These are phyloP conservation scores for Pseudogymnoascus sp. DNA, from an alignment of 2,329 filamentous ascomycete species.

Conservation along the genomic window DNA sequence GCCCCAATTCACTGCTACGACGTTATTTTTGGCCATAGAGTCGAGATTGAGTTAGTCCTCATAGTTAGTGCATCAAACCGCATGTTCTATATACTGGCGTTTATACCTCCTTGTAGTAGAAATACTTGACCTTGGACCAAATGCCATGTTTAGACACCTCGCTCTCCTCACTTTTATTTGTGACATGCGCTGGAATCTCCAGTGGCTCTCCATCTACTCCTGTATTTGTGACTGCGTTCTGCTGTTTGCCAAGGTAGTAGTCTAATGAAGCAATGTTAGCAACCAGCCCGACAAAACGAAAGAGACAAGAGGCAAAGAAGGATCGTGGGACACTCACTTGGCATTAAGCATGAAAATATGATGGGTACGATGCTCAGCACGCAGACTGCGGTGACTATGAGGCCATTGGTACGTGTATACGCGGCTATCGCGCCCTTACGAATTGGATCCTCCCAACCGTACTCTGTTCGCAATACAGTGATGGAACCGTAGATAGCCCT, in stretches of 20 bases:
- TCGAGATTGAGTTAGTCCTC: background rate
- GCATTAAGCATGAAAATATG: slow-evolving; percentile 34
- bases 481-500: slow-evolving; percentile 30
- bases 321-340: slow-evolving; percentile 14
- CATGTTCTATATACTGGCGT: background rate
- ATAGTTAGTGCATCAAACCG: background rate
- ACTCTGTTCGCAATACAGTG: slow-evolving; percentile 27
- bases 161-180: background rate
- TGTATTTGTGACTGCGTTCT: slow-evolving; percentile 22
- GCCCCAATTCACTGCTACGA: too few species aligned
- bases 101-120: background rate
- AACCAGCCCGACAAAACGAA: background rate
- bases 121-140: background rate
- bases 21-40: too few species aligned
- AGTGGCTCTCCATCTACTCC: slow-evolving; percentile 21
- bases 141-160: background rate
- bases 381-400: slow-evolving; percentile 29
- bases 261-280: slow-evolving; percentile 18
- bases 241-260: slow-evolving; percentile 24
- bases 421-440: slow-evolving; percentile 32
- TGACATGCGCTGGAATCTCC: background rate
- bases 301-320: background rate
- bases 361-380: slow-evolving; percentile 28
- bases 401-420: slow-evolving; percentile 30
- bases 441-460: slow-evolving; percentile 29